Conservation (phyloP, 257 asterid genomes). For the Catharanthus roseus region DNA sequence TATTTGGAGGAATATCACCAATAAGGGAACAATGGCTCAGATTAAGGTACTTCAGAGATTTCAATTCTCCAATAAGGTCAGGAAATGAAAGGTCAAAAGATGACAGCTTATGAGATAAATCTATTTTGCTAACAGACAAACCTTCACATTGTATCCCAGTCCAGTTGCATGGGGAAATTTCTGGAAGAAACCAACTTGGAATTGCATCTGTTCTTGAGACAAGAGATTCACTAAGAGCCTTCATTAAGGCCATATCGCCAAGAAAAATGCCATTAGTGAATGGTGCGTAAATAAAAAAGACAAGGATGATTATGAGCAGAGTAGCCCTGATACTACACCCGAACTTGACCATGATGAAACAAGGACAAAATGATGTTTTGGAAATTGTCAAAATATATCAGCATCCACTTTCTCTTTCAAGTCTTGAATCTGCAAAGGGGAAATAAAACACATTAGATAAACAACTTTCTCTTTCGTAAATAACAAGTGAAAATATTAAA, state of each 20-base stretch:
- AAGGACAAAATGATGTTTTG: neutral
- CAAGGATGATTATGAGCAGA: slow-evolving; percentile 23
- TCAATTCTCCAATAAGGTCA: slow-evolving; percentile 31
- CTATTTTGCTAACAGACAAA: slow-evolving; percentile 29
- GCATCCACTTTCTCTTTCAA: neutral
- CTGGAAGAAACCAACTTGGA: slow-evolving; percentile 43
- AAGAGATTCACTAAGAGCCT: slow-evolving; percentile 36
- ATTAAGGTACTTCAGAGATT: slow-evolving; percentile 47
- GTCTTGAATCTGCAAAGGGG: slow-evolving; percentile 8
- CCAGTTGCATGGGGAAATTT: slow-evolving; percentile 56
- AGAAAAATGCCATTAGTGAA: slow-evolving; percentile 18
- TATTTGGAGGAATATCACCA: slow-evolving; percentile 39
- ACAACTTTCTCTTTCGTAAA: neutral
- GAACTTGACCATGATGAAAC: slow-evolving; percentile 14
- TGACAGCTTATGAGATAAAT: slow-evolving; percentile 29
- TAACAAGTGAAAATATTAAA: too few relatives aligned
- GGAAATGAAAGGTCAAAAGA: slow-evolving; percentile 52
- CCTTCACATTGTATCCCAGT: slow-evolving; percentile 56
- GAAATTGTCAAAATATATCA: neutral
- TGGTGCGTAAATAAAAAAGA: slow-evolving; percentile 17
- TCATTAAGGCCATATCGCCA: slow-evolving; percentile 33
- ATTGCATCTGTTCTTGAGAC: slow-evolving; percentile 21
- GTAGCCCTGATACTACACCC: slow-evolving; percentile 8
- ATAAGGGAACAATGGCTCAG: slow-evolving; percentile 51
- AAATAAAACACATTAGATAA: neutral